These are phyloP conservation scores for Pelargonium citronellum DNA, from an alignment of 441 rosid genomes.

Conservation along the genomic window DNA sequence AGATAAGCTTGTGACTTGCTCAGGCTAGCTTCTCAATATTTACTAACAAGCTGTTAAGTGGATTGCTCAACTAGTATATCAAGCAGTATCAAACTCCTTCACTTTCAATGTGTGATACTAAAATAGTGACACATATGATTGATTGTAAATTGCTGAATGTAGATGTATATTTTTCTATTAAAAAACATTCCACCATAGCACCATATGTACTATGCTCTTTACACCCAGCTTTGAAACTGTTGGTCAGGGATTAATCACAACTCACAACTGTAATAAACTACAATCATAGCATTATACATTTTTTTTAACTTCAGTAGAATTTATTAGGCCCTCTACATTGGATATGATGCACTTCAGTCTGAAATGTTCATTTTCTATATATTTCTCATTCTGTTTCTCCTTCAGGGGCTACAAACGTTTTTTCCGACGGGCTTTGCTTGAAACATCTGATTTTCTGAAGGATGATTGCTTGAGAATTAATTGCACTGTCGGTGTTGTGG, in stretches of 20 bases:
- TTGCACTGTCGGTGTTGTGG: constrained; percentile 90
- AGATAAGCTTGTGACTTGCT: too few relatives aligned
- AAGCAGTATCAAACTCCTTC: background rate
- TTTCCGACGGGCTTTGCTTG: constrained; percentile 61
- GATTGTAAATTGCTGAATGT: background rate
- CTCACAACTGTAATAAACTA: too few relatives aligned
- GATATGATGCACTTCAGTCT: background rate
- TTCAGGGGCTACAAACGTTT: constrained; percentile 93
- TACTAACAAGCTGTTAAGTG: too few relatives aligned
- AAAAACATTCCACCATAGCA: too few relatives aligned
- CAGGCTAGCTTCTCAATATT: too few relatives aligned
- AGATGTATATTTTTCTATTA: background rate
- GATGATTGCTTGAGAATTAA: constrained; percentile 65
- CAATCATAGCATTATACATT: too few relatives aligned
- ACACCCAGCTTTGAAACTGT: too few relatives aligned
- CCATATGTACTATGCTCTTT: too few relatives aligned
- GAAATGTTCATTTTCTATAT: background rate
- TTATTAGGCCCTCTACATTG: background rate
- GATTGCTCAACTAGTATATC: background rate
- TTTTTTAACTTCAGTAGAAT: background rate
- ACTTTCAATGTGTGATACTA: background rate
- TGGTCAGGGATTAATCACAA: too few relatives aligned
- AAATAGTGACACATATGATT: background rate
- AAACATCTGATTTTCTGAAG: constrained; percentile 80
- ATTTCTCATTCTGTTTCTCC: background rate